Percentiles rank a stretch among this genome's conserved stretches.
These are phyloP conservation scores for Xylariaceae sp. DNA, from an alignment of 2,329 filamentous ascomycete genomes.

Conservation along the genomic window DNA sequence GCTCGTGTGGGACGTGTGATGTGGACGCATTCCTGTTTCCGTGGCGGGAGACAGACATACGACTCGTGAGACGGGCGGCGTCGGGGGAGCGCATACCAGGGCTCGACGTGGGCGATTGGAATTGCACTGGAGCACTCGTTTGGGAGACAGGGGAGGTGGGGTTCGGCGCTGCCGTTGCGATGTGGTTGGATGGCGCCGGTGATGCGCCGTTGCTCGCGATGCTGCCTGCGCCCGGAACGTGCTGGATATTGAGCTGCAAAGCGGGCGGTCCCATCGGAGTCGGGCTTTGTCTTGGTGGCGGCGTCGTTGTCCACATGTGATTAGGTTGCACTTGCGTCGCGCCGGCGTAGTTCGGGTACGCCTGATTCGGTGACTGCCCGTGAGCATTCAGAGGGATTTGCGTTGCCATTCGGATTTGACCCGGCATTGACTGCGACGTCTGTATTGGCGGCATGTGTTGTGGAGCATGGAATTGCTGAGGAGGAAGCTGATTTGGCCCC, in stretches of 20 bases:
- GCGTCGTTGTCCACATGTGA: constrained; percentile 21
- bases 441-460: constrained; percentile 8
- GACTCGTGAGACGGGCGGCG: constrained; percentile 23
- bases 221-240: constrained; percentile 2
- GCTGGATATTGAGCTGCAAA: constrained; percentile 1
- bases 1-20: constrained; percentile 5
- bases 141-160: constrained; percentile 5
- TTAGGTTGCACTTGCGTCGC: constrained; percentile 17
- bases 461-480: constrained; percentile 2
- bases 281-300: constrained; percentile 18
- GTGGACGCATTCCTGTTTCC: constrained; percentile 12
- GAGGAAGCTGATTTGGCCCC: constrained; percentile 8
- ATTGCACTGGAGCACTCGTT: background rate
- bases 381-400: constrained; percentile 2
- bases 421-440: background rate
- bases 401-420: constrained; percentile 1
- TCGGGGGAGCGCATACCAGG: constrained; percentile 5
- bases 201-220: constrained; percentile 4
- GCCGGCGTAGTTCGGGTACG: constrained; percentile 5
- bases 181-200: constrained; percentile 7
- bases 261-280: constrained; percentile 5
- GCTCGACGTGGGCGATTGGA: constrained; percentile 6
- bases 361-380: background rate
- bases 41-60: constrained; percentile 20
- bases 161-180: background rate